These are phyloP conservation scores for Globisporangium yorkense DNA, from an alignment of 352 stramenopile genomes.

Conservation along the genomic window DNA sequence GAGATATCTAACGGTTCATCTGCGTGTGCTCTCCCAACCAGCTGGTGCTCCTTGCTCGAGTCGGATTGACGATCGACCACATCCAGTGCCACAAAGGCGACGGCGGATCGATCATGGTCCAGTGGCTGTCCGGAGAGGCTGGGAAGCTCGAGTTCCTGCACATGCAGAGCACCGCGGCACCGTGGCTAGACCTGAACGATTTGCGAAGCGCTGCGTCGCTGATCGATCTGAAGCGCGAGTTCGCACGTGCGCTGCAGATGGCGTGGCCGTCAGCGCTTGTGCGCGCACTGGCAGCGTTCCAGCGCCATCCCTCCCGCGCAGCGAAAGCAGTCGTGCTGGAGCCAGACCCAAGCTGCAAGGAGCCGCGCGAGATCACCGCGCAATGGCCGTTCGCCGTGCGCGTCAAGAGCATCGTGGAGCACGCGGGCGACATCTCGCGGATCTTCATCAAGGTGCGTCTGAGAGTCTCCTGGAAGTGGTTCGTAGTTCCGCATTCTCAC, in stretches of 20 bases:
- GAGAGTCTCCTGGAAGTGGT: neutral
- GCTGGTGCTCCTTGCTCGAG: constrained; percentile 32
- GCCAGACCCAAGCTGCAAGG: constrained; percentile 15
- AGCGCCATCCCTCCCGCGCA: constrained; percentile 1
- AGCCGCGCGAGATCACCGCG: constrained; percentile 39
- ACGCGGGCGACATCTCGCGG: constrained; percentile 26
- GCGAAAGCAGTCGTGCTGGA: constrained; percentile 22
- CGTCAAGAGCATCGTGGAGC: constrained; percentile 19
- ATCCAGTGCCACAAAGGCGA: constrained; percentile 12
- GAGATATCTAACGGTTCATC: neutral
- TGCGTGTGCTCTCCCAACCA: constrained; percentile 5
- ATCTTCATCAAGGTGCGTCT: constrained; percentile 31
- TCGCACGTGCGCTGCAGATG: constrained; percentile 20
- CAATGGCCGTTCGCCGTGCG: constrained; percentile 43
- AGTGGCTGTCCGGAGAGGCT: constrained; percentile 7
- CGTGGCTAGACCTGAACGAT: constrained; percentile 21
- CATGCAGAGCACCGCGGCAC: constrained; percentile 12
- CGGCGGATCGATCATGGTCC: neutral
- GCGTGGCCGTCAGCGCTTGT: constrained; percentile 28
- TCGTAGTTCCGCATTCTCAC: neutral
- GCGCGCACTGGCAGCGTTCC: constrained; percentile 3
- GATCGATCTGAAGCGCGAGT: constrained; percentile 25
- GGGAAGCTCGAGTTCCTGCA: constrained; percentile 23
- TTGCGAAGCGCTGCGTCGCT: constrained; percentile 20
- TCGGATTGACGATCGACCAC: constrained; percentile 26